A percentile compares a stretch with the other conserved stretches of the same genome.
Conservation (phyloP, 768 basidiomycete genomes). For the Antrodiella citrinella region DNA sequence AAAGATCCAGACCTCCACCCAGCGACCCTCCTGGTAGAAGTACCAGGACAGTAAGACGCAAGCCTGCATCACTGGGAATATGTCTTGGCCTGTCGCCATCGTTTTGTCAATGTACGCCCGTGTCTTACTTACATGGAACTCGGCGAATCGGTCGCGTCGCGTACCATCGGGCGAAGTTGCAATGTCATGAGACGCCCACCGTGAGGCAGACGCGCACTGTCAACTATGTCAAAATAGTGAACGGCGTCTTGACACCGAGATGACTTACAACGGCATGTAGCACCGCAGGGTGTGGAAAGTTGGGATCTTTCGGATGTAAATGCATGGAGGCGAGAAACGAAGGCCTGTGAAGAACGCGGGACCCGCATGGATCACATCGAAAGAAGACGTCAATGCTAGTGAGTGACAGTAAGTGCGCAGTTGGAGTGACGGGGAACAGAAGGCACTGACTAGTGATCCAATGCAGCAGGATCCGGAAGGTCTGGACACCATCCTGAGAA, state of each 20-base stretch:
- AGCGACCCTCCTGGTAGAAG: conserved; percentile 81
- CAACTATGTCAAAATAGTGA: conserved; percentile 9
- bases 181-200: conserved; percentile 70
- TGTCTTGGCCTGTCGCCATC: conserved; percentile 84
- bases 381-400: conserved; percentile 82
- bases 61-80: conserved; percentile 82
- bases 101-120: conserved; percentile 81
- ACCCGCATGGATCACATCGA: conserved; percentile 79
- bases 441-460: conserved; percentile 67
- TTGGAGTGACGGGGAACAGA: background rate
- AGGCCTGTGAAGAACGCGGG: conserved; percentile 74
- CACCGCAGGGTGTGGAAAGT: conserved; percentile 84
- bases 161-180: conserved; percentile 65
- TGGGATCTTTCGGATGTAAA: conserved; percentile 70
- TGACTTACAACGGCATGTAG: conserved; percentile 78
- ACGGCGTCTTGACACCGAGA: background rate
- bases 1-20: conserved; percentile 92
- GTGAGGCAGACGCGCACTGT: conserved; percentile 76
- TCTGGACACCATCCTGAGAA: conserved; percentile 83
- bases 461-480: conserved; percentile 63
- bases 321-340: conserved; percentile 76
- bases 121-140: conserved; percentile 83
- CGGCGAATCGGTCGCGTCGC: conserved; percentile 78
- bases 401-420: background rate
- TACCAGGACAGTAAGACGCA: conserved; percentile 85